Percentiles rank a stretch among this genome's conserved stretches.
phyloP scores from a whole-genome alignment of 176 grass and related monocot species.

The Lolium rigidum region DNA sequence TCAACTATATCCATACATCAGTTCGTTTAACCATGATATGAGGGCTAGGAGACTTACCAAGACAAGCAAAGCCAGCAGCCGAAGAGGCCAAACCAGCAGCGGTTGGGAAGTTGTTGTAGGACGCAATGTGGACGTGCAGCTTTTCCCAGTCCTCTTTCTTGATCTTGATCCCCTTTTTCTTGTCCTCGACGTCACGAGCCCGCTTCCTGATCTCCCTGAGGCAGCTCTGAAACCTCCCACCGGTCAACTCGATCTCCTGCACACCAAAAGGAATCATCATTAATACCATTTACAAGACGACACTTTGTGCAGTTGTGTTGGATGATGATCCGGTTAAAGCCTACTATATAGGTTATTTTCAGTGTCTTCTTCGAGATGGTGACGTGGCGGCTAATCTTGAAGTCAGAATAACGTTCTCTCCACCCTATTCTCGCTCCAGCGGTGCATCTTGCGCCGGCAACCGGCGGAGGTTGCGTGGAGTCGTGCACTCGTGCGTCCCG shows the following conservation, averaged over 20 bases:
- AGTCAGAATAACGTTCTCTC: too few species aligned
- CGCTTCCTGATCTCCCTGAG: constrained; percentile 80
- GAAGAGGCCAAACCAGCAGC: constrained; percentile 93
- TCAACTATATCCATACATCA: not conserved
- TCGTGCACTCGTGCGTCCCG: too few species aligned
- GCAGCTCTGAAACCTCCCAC: constrained; percentile 81
- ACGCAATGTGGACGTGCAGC: constrained; percentile 85
- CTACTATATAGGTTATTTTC: too few species aligned
- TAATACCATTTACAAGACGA: not conserved
- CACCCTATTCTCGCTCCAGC: too few species aligned
- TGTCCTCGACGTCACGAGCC: constrained; percentile 62
- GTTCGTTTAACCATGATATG: not conserved
- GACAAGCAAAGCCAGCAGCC: constrained; percentile 80
- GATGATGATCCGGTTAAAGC: too few species aligned
- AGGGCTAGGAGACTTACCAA: constrained; percentile 57
- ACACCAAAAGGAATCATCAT: not conserved
- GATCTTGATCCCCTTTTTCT: constrained; percentile 69
- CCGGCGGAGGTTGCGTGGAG: too few species aligned
- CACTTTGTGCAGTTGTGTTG: too few species aligned
- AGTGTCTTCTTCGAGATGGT: too few species aligned
- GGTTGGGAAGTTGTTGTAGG: constrained; percentile 87
- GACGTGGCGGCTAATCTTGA: too few species aligned
- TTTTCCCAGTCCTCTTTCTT: constrained; percentile 84
- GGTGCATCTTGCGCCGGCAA: too few species aligned
- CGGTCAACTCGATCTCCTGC: constrained; percentile 76